These are phyloP conservation scores for Gelatoporia subvermispora DNA, from an alignment of 768 basidiomycete species.

Conservation along the genomic window DNA sequence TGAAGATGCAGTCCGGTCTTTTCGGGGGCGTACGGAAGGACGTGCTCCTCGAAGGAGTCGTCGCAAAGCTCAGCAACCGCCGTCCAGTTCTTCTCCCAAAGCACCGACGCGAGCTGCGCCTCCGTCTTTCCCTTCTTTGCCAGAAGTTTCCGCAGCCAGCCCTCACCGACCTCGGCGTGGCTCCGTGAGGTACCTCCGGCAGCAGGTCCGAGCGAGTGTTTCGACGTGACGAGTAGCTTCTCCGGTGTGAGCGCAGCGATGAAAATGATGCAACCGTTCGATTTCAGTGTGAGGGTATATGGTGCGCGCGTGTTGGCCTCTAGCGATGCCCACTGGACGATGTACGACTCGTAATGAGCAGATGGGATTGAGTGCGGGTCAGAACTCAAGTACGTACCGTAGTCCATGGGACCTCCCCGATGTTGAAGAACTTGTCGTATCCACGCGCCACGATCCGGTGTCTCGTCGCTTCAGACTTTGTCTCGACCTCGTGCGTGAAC, in stretches of 20 bases:
- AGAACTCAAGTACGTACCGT: conserved; percentile 63
- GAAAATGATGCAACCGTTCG: conserved; percentile 97
- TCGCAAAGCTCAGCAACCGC: conserved; percentile 97
- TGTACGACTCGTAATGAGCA: background rate
- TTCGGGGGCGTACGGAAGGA: conserved; percentile 76
- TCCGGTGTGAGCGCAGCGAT: conserved; percentile 75
- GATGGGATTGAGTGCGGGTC: background rate
- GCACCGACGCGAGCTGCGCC: conserved; percentile 61
- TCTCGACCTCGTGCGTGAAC: conserved; percentile 57
- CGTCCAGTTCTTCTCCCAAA: conserved; percentile 85
- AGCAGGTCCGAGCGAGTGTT: conserved; percentile 75
- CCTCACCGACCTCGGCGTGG: conserved; percentile 81
- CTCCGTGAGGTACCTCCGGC: conserved; percentile 29
- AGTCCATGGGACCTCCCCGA: conserved; percentile 94
- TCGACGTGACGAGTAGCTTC: conserved; percentile 83
- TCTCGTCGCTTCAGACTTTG: conserved; percentile 25
- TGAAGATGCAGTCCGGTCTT: conserved; percentile 90
- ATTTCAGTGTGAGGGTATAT: conserved; percentile 86
- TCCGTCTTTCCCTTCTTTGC: conserved; percentile 56
- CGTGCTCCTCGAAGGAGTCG: conserved; percentile 96
- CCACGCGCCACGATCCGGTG: conserved; percentile 79
- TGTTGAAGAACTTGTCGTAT: conserved; percentile 99
- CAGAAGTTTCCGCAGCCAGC: conserved; percentile 76
- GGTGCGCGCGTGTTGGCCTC: conserved; percentile 66
- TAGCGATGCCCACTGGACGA: conserved; percentile 67